Evolutionary conservation across 2,329 filamentous ascomycete species (phyloP).

Genomic region (Phoma sp.): DNA sequence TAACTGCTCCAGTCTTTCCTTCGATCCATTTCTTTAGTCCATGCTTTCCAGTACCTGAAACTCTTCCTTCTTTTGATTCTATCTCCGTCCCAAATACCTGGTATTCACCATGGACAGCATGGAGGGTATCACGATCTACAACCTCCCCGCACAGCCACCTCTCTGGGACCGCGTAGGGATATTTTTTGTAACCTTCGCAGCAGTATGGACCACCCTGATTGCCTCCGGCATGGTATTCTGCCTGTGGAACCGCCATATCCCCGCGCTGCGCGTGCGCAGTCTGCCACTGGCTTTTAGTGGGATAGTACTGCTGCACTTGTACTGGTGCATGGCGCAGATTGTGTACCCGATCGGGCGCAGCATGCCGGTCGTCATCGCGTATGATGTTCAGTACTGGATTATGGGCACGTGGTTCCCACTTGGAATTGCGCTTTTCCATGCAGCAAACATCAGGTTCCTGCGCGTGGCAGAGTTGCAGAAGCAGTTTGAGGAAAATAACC

Average conservation of each 20-base stretch:
- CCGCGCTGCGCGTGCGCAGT: constrained; percentile 21
- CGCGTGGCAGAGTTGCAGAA: constrained; percentile 23
- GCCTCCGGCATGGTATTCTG: constrained; percentile 23
- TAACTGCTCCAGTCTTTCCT: too few species aligned
- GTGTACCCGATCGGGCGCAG: constrained; percentile 20
- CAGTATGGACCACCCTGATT: constrained; percentile 24
- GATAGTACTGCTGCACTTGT: constrained; percentile 23
- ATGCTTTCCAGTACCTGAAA: too few species aligned
- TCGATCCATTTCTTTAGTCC: too few species aligned
- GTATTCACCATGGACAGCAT: constrained; percentile 9
- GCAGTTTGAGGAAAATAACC: constrained; percentile 9
- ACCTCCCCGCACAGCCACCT: constrained; percentile 17
- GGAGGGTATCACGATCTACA: constrained; percentile 22
- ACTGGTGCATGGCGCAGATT: constrained; percentile 26
- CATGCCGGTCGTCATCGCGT: constrained; percentile 22
- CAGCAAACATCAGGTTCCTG: constrained; percentile 23
- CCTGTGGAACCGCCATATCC: constrained; percentile 22
- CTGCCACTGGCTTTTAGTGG: constrained; percentile 22
- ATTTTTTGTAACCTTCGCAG: constrained; percentile 21
- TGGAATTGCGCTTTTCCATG: constrained; percentile 28
- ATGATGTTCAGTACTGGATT: constrained; percentile 23
- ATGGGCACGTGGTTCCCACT: constrained; percentile 29
- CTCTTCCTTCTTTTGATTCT: too few species aligned
- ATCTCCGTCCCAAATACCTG: too few species aligned
- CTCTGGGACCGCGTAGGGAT: constrained; percentile 23